A percentile compares a stretch with the other conserved stretches of the same genome.
Conservation (phyloP, 176 grass and related monocot genomes). For the Puccinellia tenuiflora region DNA sequence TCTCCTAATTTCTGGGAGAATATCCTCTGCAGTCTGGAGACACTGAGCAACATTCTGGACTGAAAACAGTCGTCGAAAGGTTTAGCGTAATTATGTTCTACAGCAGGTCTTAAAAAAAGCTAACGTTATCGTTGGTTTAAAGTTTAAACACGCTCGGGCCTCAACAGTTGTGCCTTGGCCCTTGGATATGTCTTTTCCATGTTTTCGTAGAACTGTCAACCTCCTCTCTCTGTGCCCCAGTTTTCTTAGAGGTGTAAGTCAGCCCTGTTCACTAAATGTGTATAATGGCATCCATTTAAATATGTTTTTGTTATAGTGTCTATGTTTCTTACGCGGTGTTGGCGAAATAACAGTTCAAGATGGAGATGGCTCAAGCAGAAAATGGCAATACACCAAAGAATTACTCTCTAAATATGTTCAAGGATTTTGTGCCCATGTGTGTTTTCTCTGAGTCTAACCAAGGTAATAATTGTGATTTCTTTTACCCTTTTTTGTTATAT, state of each 20-base stretch:
- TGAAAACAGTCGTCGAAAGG: background rate
- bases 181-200: background rate
- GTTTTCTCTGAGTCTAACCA: conserved; percentile 83
- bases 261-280: background rate
- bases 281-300: background rate
- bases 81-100: background rate
- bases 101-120: too few species aligned
- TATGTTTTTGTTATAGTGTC: background rate
- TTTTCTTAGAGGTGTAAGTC: background rate
- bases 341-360: conserved; percentile 66
- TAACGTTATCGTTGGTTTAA: background rate
- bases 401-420: conserved; percentile 71
- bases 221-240: background rate
- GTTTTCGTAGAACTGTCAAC: background rate
- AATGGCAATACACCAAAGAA: conserved; percentile 64
- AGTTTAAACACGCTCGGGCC: background rate
- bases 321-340: conserved; percentile 22
- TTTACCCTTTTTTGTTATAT: background rate
- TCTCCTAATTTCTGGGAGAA: background rate
- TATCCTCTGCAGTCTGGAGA: background rate
- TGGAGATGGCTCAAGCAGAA: conserved; percentile 70
- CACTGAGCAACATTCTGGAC: background rate
- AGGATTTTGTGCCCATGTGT: conserved; percentile 86
- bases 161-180: background rate
- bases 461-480: conserved; percentile 33